Evolutionary conservation across 805 yeast species (phyloP), one percentile per base, ranked within the genome.

Genomic region (Saturnispora bothae): DNA sequence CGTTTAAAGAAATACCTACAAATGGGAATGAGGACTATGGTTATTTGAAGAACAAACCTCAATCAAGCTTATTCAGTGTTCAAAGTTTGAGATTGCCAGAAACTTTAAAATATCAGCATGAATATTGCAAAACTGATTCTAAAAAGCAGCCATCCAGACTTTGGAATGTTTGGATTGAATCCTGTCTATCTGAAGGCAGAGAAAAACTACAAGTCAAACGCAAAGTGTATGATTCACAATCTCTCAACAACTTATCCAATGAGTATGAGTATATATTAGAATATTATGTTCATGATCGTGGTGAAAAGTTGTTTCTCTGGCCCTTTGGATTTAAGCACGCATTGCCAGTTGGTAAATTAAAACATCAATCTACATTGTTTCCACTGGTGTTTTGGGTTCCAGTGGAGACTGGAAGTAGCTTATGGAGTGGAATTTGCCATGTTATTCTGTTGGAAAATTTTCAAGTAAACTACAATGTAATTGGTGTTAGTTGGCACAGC

Each of bases 101-200:
- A 14, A 33, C 28, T 9, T 12, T 17, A 9, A 34, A 28, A 28
- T 34, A 18, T 13, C 35, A 30, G 15, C 20, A 15, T 17, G 15
- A 14, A 14, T 31, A 26, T 23, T 1, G 8, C 21, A 23, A 18
- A 21, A 5, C 5, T 5, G 29, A 19, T 2, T n/a, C 14, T 14
- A 2, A 13, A 22, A 13, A 20, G 2, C 28, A 39, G 16, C 40
- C 40, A 7, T 13, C 13, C 10, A 35, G 34, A 10, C 12, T 18
- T 14, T 43, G 45, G 45, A 43, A 43, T 8, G 18, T 43, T 10
- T 43, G 45, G 45, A 19, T 43, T n/a, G 36, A 31, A 14, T 22
- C 16, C 5, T 6, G 15, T 20, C 22, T 26, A 4, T 18, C 25
- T 5, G 25, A 22, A 22, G 23, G 21, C 4, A 27, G 36, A 16